Percentiles rank a stretch among this genome's conserved stretches.
These are phyloP conservation scores for Alternaria panax DNA, from an alignment of 2,329 filamentous ascomycete species.

Conservation along the genomic window DNA sequence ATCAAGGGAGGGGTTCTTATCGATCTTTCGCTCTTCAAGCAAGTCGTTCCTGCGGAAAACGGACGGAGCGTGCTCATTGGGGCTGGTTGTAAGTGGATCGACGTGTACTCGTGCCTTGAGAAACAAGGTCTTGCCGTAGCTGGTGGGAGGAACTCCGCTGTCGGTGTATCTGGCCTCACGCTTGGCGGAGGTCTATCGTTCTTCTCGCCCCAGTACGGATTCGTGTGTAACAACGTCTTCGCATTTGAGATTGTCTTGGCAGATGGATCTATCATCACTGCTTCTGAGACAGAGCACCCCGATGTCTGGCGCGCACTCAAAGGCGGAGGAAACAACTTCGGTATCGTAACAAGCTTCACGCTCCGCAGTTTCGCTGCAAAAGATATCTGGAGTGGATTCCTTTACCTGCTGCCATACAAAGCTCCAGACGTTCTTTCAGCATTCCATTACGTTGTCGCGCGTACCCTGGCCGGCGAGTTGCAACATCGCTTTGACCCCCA, in stretches of 20 bases:
- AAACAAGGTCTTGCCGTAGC: conserved; percentile 23
- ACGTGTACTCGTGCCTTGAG: conserved; percentile 27
- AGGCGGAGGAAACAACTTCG: conserved; percentile 49
- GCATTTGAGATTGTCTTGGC: conserved; percentile 50
- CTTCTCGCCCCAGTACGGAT: conserved; percentile 42
- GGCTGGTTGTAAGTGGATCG: conserved; percentile 28
- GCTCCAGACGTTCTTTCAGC: conserved; percentile 15
- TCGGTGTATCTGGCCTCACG: conserved; percentile 43
- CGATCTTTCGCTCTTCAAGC: conserved; percentile 25
- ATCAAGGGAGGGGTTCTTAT: conserved; percentile 29
- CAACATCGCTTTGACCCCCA: conserved; percentile 46
- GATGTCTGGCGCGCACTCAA: conserved; percentile 46
- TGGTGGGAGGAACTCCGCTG: conserved; percentile 36
- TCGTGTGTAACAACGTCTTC: conserved; percentile 42
- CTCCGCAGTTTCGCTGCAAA: conserved; percentile 23
- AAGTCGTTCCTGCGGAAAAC: conserved; percentile 14
- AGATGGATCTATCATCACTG: conserved; percentile 43
- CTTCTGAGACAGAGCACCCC: conserved; percentile 32
- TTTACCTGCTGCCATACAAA: conserved; percentile 24
- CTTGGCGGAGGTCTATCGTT: conserved; percentile 49
- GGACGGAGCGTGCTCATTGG: conserved; percentile 21
- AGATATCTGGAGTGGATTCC: conserved; percentile 47
- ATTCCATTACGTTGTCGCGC: conserved; percentile 18
- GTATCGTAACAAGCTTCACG: conserved; percentile 45
- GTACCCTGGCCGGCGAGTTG: conserved; percentile 5